phyloP scores from a whole-genome alignment of 352 stramenopile genomes.

The Phytophthora fragariaefolia region DNA sequence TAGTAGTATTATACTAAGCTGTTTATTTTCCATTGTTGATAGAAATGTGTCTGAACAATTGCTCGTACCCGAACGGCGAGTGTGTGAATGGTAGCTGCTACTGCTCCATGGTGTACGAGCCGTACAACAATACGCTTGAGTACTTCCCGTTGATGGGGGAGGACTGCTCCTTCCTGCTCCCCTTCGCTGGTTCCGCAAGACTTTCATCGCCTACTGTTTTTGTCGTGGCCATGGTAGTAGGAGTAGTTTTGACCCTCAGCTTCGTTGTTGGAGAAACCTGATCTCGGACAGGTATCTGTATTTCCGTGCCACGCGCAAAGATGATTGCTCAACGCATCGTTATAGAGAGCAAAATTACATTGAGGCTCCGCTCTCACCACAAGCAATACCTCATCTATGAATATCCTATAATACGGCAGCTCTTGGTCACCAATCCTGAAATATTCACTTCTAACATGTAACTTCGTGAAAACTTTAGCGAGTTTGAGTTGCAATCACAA shows the following conservation, averaged over 20 bases:
- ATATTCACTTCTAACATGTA: too few relatives aligned
- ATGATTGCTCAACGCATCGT: too few relatives aligned
- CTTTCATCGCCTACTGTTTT: slow-evolving; percentile 10
- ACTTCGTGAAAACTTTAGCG: too few relatives aligned
- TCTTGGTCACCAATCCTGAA: too few relatives aligned
- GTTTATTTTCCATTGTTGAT: not conserved
- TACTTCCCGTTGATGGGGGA: slow-evolving; percentile 84
- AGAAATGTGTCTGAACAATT: slow-evolving; percentile 97
- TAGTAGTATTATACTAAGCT: too few relatives aligned
- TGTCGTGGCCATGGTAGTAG: slow-evolving; percentile 11
- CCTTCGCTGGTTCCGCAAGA: slow-evolving; percentile 52
- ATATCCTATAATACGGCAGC: too few relatives aligned
- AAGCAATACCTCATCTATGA: too few relatives aligned
- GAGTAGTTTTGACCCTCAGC: slow-evolving; percentile 17
- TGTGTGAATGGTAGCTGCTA: slow-evolving; percentile 93
- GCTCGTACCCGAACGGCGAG: slow-evolving; percentile 95
- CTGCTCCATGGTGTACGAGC: slow-evolving; percentile 93
- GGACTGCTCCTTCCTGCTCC: slow-evolving; percentile 84
- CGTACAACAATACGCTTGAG: slow-evolving; percentile 94
- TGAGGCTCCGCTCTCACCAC: too few relatives aligned
- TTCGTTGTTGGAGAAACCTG: slow-evolving; percentile 23
- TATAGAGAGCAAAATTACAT: too few relatives aligned
- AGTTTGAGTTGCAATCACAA: too few relatives aligned
- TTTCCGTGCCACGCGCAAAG: not conserved
- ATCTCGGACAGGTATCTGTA: slow-evolving; percentile 1